Evolutionary conservation across 441 rosid species (phyloP).

Genomic region (Pelargonium fulgidum): DNA sequence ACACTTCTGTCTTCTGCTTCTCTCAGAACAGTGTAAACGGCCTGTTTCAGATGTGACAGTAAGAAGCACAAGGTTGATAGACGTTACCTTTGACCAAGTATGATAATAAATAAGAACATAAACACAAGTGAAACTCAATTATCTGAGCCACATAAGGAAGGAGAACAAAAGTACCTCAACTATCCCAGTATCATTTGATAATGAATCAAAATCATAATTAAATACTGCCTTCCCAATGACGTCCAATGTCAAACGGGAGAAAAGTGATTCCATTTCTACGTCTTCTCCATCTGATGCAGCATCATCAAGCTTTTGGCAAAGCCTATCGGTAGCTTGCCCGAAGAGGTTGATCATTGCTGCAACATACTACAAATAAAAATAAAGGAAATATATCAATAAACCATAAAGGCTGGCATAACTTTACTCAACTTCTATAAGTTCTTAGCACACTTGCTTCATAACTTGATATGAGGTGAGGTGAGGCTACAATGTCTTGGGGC

Average conservation of each 20-base stretch:
- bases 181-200: constrained; percentile 85
- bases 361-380: constrained; percentile 55
- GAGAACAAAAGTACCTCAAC: constrained; percentile 55
- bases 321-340: constrained; percentile 87
- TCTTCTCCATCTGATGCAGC: constrained; percentile 79
- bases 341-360: constrained; percentile 87
- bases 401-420: background rate
- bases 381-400: constrained; percentile 17
- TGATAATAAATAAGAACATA: background rate
- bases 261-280: constrained; percentile 95
- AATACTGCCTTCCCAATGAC: constrained; percentile 94
- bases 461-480: background rate
- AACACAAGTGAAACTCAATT: constrained; percentile 13
- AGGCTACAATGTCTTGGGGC: background rate
- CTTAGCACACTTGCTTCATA: background rate
- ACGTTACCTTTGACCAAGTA: background rate
- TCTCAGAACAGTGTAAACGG: constrained; percentile 81
- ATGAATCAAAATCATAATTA: constrained; percentile 88
- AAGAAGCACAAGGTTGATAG: constrained; percentile 8
- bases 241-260: constrained; percentile 90
- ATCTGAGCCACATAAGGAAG: constrained; percentile 11
- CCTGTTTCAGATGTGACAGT: constrained; percentile 39
- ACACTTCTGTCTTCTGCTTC: constrained; percentile 98
- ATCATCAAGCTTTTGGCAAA: constrained; percentile 67
- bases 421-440: background rate